phyloP scores from a whole-genome alignment of 345 rosid species.

The Erodium maritimum region DNA sequence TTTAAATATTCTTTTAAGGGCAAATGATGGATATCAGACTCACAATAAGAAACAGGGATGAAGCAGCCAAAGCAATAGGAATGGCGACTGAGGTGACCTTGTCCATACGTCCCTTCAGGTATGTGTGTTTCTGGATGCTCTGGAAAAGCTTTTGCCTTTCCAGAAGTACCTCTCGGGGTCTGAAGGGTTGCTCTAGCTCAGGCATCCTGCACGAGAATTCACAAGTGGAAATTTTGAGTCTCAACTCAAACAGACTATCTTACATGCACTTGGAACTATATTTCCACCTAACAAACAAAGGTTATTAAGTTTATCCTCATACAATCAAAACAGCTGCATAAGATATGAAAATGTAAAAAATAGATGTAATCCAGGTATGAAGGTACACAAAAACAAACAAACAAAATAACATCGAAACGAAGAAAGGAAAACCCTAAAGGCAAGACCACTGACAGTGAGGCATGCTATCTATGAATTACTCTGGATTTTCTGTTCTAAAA shows the following conservation, averaged over 20 bases:
- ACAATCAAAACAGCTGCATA: not conserved
- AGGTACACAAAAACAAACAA: not conserved
- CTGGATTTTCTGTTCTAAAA: no score
- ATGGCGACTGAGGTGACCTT: constrained; percentile 27
- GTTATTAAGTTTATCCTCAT: not conserved
- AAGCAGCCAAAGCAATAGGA: constrained; percentile 18
- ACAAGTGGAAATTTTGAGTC: not conserved
- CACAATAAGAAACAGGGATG: constrained; percentile 18
- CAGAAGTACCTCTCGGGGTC: constrained; percentile 22
- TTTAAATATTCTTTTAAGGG: not conserved
- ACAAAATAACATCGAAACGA: not conserved
- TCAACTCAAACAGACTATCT: not conserved
- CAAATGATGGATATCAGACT: constrained; percentile 6
- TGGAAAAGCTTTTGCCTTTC: constrained; percentile 25
- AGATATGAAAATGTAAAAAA: no score
- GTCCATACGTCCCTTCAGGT: constrained; percentile 25
- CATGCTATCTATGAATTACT: no score
- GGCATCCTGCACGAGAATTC: constrained; percentile 15
- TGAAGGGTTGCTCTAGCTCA: constrained; percentile 14
- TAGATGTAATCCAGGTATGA: not conserved
- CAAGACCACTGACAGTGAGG: not conserved
- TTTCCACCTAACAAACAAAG: not conserved
- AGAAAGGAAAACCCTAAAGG: not conserved
- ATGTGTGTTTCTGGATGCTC: constrained; percentile 21
- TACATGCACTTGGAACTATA: not conserved